Conservation (phyloP, 176 grass and related monocot species). For the Panicum miliaceum region DNA sequence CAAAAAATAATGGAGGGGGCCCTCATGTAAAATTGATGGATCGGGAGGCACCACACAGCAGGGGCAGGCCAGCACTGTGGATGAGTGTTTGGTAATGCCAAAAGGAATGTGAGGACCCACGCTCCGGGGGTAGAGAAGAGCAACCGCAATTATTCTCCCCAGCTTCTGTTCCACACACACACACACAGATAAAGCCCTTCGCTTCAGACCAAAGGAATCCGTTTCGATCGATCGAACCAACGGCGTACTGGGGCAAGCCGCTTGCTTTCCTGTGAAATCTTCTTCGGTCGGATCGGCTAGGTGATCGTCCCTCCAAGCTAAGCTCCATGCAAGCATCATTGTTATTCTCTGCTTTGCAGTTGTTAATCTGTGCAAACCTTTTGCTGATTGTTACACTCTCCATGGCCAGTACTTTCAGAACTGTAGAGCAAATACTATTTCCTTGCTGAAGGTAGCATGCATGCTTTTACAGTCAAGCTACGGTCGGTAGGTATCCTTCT, state of each 20-base stretch:
- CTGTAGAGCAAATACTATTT: background rate
- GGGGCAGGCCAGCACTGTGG: background rate
- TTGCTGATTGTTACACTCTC: background rate
- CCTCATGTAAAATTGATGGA: slow-evolving; percentile 40
- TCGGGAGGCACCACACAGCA: slow-evolving; percentile 25
- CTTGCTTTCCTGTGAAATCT: background rate
- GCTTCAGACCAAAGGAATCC: slow-evolving; percentile 57
- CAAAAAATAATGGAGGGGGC: slow-evolving; percentile 46
- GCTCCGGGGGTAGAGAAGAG: slow-evolving; percentile 3
- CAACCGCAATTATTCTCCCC: slow-evolving; percentile 58
- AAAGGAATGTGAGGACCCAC: slow-evolving; percentile 56
- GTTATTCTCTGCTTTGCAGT: slow-evolving; percentile 22
- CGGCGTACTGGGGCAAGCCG: background rate
- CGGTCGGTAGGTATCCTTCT: background rate
- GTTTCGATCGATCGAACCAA: slow-evolving; percentile 10
- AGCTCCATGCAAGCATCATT: slow-evolving; percentile 37
- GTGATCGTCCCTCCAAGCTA: background rate
- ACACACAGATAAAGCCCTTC: slow-evolving; percentile 25
- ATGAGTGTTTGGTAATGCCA: slow-evolving; percentile 48
- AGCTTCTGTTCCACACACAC: slow-evolving; percentile 36
- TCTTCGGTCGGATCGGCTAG: background rate
- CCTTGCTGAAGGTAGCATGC: background rate
- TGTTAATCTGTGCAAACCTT: slow-evolving; percentile 2
- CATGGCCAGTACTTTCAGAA: background rate
- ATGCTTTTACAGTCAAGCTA: background rate